Percentiles rank a stretch among this genome's conserved stretches.
Evolutionary conservation across 306 rosid species (phyloP).

Genomic region (Albizia julibrissin): DNA sequence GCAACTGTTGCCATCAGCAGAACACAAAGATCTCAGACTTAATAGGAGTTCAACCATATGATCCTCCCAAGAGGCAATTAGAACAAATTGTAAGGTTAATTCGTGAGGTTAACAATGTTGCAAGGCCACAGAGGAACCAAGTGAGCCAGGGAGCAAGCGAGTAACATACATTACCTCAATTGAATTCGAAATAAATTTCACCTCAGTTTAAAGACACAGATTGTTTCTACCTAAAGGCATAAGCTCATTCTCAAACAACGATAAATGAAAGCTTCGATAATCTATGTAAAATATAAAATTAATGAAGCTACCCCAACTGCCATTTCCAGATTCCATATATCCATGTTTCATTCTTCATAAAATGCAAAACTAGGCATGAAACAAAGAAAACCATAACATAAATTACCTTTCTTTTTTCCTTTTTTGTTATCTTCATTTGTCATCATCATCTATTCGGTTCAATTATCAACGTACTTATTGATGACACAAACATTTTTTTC

Average conservation of each 20-base stretch:
- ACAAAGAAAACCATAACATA: not conserved
- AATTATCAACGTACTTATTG: not conserved
- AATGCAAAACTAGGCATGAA: not conserved
- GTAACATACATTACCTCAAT: not conserved
- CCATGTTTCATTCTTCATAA: not conserved
- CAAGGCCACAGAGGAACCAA: conserved; percentile 10
- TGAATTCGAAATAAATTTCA: not conserved
- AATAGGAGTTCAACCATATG: not conserved
- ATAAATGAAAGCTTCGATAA: not conserved
- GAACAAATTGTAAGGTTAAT: not conserved
- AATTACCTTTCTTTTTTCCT: not conserved
- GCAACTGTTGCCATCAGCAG: not conserved
- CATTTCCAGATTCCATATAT: not conserved
- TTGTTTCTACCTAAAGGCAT: not conserved
- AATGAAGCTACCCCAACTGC: not conserved
- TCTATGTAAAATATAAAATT: not conserved
- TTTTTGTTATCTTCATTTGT: not conserved
- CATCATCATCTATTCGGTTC: not conserved
- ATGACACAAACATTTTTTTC: not conserved
- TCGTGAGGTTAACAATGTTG: not conserved
- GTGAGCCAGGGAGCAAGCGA: not conserved
- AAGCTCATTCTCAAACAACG: not conserved
- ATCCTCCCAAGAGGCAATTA: not conserved
- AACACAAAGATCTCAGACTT: not conserved
- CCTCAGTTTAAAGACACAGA: not conserved